Base-by-base conservation (phyloP, 768 basidiomycete species). In the Rhizopogon salebrosus region DNA sequence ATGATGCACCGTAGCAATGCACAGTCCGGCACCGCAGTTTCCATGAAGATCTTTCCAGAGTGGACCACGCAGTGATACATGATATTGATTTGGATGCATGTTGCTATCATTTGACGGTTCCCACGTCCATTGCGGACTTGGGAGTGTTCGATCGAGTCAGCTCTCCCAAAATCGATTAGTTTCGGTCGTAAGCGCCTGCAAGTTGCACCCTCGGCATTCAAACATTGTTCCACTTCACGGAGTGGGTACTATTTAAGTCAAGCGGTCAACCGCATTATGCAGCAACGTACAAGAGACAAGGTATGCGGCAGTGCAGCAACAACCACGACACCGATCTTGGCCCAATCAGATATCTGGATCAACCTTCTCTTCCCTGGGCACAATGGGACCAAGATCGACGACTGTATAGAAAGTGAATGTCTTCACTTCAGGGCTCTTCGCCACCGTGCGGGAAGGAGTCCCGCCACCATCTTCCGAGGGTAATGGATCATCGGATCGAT, bases 381-480 rank as follows among this genome's bases (percentile, higher is more conserved):
- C 72, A 51, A 92, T 83, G 8, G 73, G 67, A 3, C 92, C 92
- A 14, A 95, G 77, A 62, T 89, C 84, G 14, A 95, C 84, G 4
- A 87, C 83, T 0, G 86, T 88, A 64, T 90, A 94, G 69, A 95
- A 97, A 27, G 88, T 83, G 67, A 95, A 95, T 6, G 87, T 91
- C 72, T 92, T 93, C 60, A 84, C 82, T 64, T 90, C 89, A 2
- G 86, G 82, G 1, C 70, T 64, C 56, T 82, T 81, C 43, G 70
- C 65, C n/a, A 70, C 74, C 16, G 75, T 70, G 38, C 75, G 71
- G 14, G 72, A 72, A 8, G 68, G 70, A n/a, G 70, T 73, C 48
- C 60, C 73, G 23, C 79, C 79, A 48, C 80, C 81, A 55, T 82
- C 79, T 49, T 86, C 84, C 1, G 82, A 79, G 13, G 82, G 80